Evolutionary conservation across 2,329 filamentous ascomycete species (phyloP), one percentile per base, ranked within the genome.

Genomic region (Scleromitrula shiraiana): DNA sequence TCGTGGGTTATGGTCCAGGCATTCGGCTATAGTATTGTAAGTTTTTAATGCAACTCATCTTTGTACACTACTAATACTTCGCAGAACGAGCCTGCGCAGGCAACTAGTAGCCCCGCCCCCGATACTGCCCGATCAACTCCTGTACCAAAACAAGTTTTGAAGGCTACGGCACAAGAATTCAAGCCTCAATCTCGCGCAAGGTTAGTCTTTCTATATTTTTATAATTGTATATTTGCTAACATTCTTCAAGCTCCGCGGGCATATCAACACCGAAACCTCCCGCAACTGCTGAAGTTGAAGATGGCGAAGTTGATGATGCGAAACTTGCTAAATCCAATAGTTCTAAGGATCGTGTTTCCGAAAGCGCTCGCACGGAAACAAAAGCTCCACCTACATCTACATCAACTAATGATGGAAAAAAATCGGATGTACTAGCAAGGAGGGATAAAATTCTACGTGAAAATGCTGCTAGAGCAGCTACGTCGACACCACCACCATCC

Each of bases 1-100:
- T 76, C 77, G 62, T 89, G 84, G 83, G 75, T 88, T 26, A 75
- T 86, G 65, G 82, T 87, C 30, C 83, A 87, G 60, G 81, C 80
- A 35, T 91, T 90, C 68, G 72, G 79, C 32, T 72, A 77, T 51
- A 82, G 80, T 55, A 71, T 75, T 53, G 82, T 85, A 68, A 69
- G 75, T 54, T 23, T 29, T 30, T 39, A n/a, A 26, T 17, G 8
- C n/a, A 8, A 7, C 2, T 10, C n/a, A 3, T 7, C 4, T 24
- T 20, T 22, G 19, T 55, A 51, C 40, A 50, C 57, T 56, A 65
- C 68, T 65, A 53, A 53, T 23, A 60, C 53, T 33, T 59, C 58
- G 14, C 30, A 51, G 52, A 50, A 45, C 40, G 44, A 51, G 14
- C 47, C 47, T 23, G 22, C 23, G 5, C 51, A 55, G 39, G 37